Conservation (phyloP, 805 yeast genomes). For the Hagleromyces aurorensis region DNA sequence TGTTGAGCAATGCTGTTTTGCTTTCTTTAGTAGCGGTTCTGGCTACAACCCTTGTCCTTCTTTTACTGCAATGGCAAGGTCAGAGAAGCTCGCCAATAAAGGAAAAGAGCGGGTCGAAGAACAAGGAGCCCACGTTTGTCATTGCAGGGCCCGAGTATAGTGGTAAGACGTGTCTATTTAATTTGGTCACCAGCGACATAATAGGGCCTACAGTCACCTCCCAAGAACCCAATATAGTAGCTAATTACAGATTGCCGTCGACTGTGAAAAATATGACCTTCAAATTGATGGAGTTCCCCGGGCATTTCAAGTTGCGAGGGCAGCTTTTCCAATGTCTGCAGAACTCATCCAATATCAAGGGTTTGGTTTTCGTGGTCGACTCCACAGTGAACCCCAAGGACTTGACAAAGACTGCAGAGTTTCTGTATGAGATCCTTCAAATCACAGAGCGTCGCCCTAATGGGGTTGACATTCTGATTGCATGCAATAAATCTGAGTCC, state of each 20-base stretch:
- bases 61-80: constrained; percentile 12
- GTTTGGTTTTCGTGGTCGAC: constrained; percentile 73
- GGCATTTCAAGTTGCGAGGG: constrained; percentile 68
- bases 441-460: constrained; percentile 53
- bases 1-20: constrained; percentile 13
- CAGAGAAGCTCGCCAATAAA: constrained; percentile 10
- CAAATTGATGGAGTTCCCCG: constrained; percentile 76
- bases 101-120: constrained; percentile 7
- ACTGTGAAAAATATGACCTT: constrained; percentile 33
- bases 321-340: constrained; percentile 43
- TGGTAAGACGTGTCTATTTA: constrained; percentile 60
- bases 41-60: constrained; percentile 13
- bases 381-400: constrained; percentile 47
- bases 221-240: constrained; percentile 39
- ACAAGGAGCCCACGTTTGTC: constrained; percentile 44
- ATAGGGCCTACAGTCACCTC: constrained; percentile 41
- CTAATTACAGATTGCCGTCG: constrained; percentile 35
- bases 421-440: constrained; percentile 50
- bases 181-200: constrained; percentile 26
- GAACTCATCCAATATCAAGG: constrained; percentile 42
- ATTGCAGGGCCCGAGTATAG: constrained; percentile 56
- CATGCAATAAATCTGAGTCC: constrained; percentile 78
- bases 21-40: constrained; percentile 14
- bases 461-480: constrained; percentile 69
- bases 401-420: constrained; percentile 47